Conservation (phyloP, 768 basidiomycete genomes). For the Tephrocybe sp. region DNA sequence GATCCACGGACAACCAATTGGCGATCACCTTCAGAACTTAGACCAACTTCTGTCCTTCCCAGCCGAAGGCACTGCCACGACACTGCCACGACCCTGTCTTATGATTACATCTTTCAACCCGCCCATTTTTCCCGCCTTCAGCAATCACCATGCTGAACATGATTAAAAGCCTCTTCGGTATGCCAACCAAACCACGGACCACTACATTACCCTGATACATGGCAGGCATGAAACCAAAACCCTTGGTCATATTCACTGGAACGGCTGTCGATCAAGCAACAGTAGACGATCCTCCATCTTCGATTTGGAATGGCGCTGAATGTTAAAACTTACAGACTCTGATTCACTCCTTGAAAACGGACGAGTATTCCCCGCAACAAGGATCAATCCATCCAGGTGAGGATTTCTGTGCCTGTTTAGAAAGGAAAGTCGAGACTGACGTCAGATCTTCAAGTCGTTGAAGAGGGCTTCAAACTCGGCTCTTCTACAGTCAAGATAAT, state of each 20-base stretch:
- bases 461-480: neutral
- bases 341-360: constrained; percentile 1
- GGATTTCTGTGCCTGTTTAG: neutral
- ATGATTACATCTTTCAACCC: neutral
- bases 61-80: too few relatives aligned
- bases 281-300: neutral
- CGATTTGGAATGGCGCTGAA: neutral
- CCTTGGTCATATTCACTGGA: neutral
- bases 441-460: neutral
- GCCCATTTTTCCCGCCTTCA: neutral
- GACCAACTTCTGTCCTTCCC: too few relatives aligned
- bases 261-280: neutral
- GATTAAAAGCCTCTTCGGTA: neutral
- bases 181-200: neutral
- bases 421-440: neutral
- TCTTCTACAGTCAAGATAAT: neutral
- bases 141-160: neutral
- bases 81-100: neutral
- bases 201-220: neutral
- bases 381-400: neutral
- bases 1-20: too few relatives aligned
- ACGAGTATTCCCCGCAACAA: neutral
- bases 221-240: neutral
- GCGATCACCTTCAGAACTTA: too few relatives aligned
- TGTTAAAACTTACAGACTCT: neutral